phyloP scores from a whole-genome alignment of 2,329 filamentous ascomycete species.

The Ophiostoma piceae region DNA sequence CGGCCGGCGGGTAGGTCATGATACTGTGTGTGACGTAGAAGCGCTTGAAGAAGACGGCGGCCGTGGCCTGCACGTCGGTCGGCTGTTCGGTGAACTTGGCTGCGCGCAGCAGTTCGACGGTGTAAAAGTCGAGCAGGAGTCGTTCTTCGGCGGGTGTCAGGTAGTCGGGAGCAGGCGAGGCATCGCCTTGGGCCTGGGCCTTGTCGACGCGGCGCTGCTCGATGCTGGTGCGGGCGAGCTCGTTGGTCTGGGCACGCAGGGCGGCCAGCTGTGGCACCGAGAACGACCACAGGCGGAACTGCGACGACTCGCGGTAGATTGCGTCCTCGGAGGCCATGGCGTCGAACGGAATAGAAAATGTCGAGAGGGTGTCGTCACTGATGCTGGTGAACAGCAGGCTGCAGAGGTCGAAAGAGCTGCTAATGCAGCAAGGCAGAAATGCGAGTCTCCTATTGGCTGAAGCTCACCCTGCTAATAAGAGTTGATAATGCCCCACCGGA shows the following conservation, averaged over 20 bases:
- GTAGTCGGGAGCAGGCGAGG: conserved; percentile 41
- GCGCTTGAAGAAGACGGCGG: conserved; percentile 81
- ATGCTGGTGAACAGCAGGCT: not conserved
- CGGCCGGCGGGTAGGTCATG: conserved; percentile 91
- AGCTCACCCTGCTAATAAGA: not conserved
- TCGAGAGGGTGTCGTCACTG: not conserved
- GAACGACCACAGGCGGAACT: conserved; percentile 91
- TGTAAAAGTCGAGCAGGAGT: conserved; percentile 74
- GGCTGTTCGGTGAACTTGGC: conserved; percentile 50
- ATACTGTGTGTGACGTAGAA: conserved; percentile 95
- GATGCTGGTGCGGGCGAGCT: conserved; percentile 62
- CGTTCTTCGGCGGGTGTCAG: conserved; percentile 79
- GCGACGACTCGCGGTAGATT: conserved; percentile 81
- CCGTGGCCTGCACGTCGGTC: conserved; percentile 60
- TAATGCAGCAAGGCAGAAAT: not conserved
- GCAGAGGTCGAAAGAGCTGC: not conserved
- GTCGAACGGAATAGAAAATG: not conserved
- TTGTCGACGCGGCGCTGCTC: conserved; percentile 49
- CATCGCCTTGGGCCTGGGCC: conserved; percentile 23
- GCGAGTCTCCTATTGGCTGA: not conserved
- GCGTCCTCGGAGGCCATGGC: conserved; percentile 81
- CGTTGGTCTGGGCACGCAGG: conserved; percentile 73
- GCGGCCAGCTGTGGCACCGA: conserved; percentile 65
- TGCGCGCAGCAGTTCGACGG: conserved; percentile 52
- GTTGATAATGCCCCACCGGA: conserved; percentile 2